Evolutionary conservation across 306 rosid species (phyloP), one percentile per base, ranked within the genome.

Genomic region (Alnus glutinosa): DNA sequence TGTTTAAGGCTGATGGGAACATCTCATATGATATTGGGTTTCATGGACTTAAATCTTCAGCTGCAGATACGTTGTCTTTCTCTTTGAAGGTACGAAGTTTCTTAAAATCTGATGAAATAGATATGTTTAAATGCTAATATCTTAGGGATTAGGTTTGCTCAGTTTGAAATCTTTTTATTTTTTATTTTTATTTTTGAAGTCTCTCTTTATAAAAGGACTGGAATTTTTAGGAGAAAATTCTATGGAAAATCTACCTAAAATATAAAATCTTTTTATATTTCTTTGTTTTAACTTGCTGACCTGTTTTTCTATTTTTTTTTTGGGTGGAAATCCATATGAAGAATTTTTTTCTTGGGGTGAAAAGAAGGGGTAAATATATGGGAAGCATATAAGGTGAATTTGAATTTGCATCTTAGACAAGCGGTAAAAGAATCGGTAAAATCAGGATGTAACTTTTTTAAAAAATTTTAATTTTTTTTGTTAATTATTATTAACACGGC

Each of bases 1-100:
- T 95, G 59, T 95, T 88, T 81, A 93, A 95, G 86, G 88, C 99
- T 74, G 98, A 95, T 87, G 99, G 99, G 75, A 95, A 78, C 75
- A 91, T 91, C 79, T 79, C 98, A 8, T 95, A 95, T 83, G 84
- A 95, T 76, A 80, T 93, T 76, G 99, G 98, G 57, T 95, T 84
- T 91, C 94, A 82, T 71, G 98, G 99, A 64, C 94, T 95, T 71
- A 85, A 83, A 67, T 90, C 88, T 70, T 85, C 91, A 2, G 84
- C 97, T 39, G 97, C 91, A n/a, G 79, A 81, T 69, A 83, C 96
- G 7, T 88, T 87, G 34, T 84, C 37, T 83, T 83, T 87, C 78
- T 87, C 91, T 78, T 34, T 82, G 49, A 86, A 95, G 98, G 98
- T 95, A 91, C 79, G 55, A 48, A 49, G 44, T 73, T 64, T 18